Conservation (phyloP, 768 basidiomycete genomes). For the Pluteus cervinus region DNA sequence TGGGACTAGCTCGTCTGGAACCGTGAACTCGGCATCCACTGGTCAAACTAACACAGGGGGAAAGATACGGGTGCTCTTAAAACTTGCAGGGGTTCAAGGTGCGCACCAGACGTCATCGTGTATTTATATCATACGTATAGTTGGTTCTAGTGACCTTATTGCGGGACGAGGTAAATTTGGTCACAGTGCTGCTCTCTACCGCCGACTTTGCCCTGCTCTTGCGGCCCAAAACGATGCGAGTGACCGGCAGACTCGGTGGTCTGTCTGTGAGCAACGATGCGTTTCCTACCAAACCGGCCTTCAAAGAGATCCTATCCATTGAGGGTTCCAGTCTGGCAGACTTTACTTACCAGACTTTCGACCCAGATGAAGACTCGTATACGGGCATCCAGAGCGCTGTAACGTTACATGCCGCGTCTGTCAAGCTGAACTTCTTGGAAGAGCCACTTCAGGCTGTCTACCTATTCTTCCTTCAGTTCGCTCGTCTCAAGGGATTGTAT, state of each 20-base stretch:
- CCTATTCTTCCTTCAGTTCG: slow-evolving; percentile 76
- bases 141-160: slow-evolving; percentile 60
- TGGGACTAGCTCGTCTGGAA: background rate
- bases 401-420: slow-evolving; percentile 78
- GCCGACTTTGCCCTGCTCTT: slow-evolving; percentile 81
- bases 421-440: slow-evolving; percentile 86
- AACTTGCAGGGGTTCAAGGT: slow-evolving; percentile 83
- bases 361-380: slow-evolving; percentile 63
- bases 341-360: slow-evolving; percentile 89
- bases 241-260: slow-evolving; percentile 79
- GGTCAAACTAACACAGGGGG: slow-evolving; percentile 19
- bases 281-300: slow-evolving; percentile 48
- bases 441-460: slow-evolving; percentile 87
- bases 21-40: background rate
- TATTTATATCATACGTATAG: background rate
- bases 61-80: slow-evolving; percentile 78
- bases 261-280: slow-evolving; percentile 78
- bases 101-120: slow-evolving; percentile 9
- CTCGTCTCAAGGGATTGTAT: slow-evolving; percentile 88
- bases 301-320: slow-evolving; percentile 85
- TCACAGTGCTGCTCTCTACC: slow-evolving; percentile 85
- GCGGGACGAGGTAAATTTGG: slow-evolving; percentile 63
- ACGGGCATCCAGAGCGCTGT: slow-evolving; percentile 78
- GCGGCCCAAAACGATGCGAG: slow-evolving; percentile 62
- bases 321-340: slow-evolving; percentile 93